Base-by-base conservation (phyloP, 495 filamentous ascomycete genomes). In the Podospora comata region DNA sequence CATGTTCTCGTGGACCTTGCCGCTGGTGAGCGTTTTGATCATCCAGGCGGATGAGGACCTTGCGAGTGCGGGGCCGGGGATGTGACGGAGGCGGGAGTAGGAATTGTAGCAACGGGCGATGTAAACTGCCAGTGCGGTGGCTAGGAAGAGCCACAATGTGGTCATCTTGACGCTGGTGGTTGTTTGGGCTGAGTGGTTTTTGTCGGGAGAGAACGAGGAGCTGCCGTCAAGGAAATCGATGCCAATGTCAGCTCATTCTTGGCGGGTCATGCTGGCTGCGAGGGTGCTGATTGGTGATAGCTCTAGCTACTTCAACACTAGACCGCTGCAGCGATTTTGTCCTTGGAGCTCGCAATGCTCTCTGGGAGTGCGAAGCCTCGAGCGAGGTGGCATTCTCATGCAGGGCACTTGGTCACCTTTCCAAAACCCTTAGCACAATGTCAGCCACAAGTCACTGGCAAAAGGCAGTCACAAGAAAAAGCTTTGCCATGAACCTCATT, bases 31-130 rank as follows among this genome's bases (percentile, higher is more conserved):
- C 18, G 34, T 70, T 26, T 67, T 27, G 23, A 72, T 48, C 30
- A 76, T 66, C 70, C 70, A 76, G 5, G 69, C n/a, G 56, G 74
- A 64, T 13, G 72, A 74, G 32, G 69, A 64, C 19, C 58, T 39
- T 7, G 68, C 72, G 4, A 74, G 67, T 2, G 32, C 23, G n/a
- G 74, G 74, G 16, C 74, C 72, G 27, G 70, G 63, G 32, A 76
- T 58, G 58, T 76, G 74, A 18, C 70, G 70, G 3, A 76, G 67
- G 5, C 74, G 71, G 60, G 54, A 44, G 68, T 68, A 74, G 34
- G 72, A 70, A 27, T 63, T 18, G n/a, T n/a, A 39, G 61, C 18
- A 48, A n/a, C 4, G 30, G 28, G 5, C 30, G 32, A 63, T 0
- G 39, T 11, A 48, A 16, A 32, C 1, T 7, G 39, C 39, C 6